A percentile compares a stretch with the other conserved stretches of the same genome.
Evolutionary conservation across 225 moss, liverwort and hornwort genomes (phyloP).

Genomic region (Climacium dendroides): DNA sequence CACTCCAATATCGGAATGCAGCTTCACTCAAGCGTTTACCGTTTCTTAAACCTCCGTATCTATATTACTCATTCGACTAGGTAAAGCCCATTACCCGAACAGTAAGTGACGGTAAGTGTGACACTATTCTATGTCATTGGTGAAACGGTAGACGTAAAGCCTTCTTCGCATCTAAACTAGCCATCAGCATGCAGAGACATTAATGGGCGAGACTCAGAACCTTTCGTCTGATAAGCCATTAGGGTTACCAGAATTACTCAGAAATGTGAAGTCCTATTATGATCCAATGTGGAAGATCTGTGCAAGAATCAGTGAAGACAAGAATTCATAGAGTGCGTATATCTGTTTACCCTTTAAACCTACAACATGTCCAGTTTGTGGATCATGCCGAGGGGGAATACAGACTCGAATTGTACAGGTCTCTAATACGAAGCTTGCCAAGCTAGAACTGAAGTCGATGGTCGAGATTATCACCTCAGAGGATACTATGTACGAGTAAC

Average conservation of each 20-base stretch:
- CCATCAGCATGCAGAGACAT: neutral
- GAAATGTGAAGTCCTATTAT: neutral
- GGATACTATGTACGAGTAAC: neutral
- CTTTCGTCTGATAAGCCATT: neutral
- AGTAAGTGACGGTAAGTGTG: neutral
- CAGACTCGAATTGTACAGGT: neutral
- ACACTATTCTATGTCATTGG: too few relatives aligned
- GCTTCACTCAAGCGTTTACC: neutral
- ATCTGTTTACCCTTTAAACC: neutral
- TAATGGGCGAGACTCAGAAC: neutral
- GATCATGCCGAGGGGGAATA: neutral
- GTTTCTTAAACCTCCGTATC: neutral
- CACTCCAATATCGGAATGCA: neutral
- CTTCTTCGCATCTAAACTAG: neutral
- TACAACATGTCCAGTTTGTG: neutral
- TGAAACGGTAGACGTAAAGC: too few relatives aligned
- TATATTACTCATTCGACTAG: too few relatives aligned
- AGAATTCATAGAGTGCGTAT: neutral
- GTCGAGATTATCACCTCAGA: constrained; percentile 17
- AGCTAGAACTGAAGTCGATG: neutral
- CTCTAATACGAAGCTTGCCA: neutral
- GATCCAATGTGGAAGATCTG: neutral
- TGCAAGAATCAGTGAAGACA: neutral
- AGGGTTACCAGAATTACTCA: neutral
- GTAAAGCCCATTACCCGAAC: too few relatives aligned